A percentile compares a stretch with the other conserved stretches of the same genome.
phyloP scores from a whole-genome alignment of 2,329 filamentous ascomycete species.

The Camptophora hylomeconis region DNA sequence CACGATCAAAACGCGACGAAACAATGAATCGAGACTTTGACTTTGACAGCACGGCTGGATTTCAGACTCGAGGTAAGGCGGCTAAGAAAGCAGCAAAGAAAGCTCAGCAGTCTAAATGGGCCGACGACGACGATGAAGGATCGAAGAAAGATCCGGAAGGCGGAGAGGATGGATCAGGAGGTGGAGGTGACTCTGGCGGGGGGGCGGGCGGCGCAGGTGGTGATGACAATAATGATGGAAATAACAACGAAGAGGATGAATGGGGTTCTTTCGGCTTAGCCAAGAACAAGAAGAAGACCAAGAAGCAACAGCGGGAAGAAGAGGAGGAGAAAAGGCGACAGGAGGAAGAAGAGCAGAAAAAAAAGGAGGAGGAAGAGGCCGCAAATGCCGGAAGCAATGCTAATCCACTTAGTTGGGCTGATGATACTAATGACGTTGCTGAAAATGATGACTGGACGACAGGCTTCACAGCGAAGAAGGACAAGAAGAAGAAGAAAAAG shows the following conservation, averaged over 20 bases:
- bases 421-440: conserved; percentile 27
- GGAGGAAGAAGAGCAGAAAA: conserved; percentile 17
- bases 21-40: conserved; percentile 24
- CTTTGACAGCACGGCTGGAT: conserved; percentile 21
- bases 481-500: conserved; percentile 44
- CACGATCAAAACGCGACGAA: not conserved
- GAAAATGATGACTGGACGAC: conserved; percentile 39
- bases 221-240: conserved; percentile 26
- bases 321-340: conserved; percentile 19
- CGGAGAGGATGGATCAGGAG: conserved; percentile 23
- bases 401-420: conserved; percentile 31
- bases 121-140: conserved; percentile 33
- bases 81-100: conserved; percentile 39
- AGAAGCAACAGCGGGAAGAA: conserved; percentile 22
- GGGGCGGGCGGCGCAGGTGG: conserved; percentile 20
- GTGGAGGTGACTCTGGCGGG: conserved; percentile 21
- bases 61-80: conserved; percentile 18
- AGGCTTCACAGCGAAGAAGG: conserved; percentile 31
- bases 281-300: conserved; percentile 23
- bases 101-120: conserved; percentile 28
- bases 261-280: conserved; percentile 25
- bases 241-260: conserved; percentile 28
- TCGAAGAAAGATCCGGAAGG: conserved; percentile 29
- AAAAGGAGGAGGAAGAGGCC: conserved; percentile 22
- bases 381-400: conserved; percentile 21